These are phyloP conservation scores for Dendryphion nanum DNA, from an alignment of 2,329 filamentous ascomycete species.

Conservation along the genomic window DNA sequence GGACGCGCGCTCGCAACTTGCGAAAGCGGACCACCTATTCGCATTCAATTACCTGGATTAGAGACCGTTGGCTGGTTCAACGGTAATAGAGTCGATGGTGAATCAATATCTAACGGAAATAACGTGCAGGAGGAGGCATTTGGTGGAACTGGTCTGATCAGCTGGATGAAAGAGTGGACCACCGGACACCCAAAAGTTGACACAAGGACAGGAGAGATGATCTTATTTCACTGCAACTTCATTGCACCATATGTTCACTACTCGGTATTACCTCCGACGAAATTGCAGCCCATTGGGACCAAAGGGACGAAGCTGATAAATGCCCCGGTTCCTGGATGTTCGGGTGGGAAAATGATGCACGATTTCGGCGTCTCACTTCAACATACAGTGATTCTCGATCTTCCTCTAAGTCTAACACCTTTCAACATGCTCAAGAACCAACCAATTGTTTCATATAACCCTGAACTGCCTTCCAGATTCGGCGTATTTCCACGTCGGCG, in stretches of 20 bases:
- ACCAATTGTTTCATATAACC: conserved; percentile 61
- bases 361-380: conserved; percentile 66
- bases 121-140: conserved; percentile 38
- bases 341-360: conserved; percentile 71
- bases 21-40: conserved; percentile 68
- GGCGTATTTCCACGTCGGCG: conserved; percentile 65
- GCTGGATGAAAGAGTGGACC: conserved; percentile 69
- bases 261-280: conserved; percentile 52
- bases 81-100: conserved; percentile 55
- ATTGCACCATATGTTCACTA: conserved; percentile 66
- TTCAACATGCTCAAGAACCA: conserved; percentile 57
- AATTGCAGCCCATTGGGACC: not conserved
- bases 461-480: conserved; percentile 58
- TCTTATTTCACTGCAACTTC: conserved; percentile 68
- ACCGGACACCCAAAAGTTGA: conserved; percentile 70
- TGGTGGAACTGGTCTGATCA: conserved; percentile 55
- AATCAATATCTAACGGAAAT: conserved; percentile 33
- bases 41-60: conserved; percentile 61
- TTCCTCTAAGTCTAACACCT: conserved; percentile 65
- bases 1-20: conserved; percentile 67
- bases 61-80: conserved; percentile 72
- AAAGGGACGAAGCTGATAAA: conserved; percentile 45
- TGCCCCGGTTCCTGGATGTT: conserved; percentile 59
- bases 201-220: conserved; percentile 61
- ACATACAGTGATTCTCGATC: conserved; percentile 67